phyloP scores from a whole-genome alignment of 805 yeast genomes.

The Komagataella pseudopastoris region DNA sequence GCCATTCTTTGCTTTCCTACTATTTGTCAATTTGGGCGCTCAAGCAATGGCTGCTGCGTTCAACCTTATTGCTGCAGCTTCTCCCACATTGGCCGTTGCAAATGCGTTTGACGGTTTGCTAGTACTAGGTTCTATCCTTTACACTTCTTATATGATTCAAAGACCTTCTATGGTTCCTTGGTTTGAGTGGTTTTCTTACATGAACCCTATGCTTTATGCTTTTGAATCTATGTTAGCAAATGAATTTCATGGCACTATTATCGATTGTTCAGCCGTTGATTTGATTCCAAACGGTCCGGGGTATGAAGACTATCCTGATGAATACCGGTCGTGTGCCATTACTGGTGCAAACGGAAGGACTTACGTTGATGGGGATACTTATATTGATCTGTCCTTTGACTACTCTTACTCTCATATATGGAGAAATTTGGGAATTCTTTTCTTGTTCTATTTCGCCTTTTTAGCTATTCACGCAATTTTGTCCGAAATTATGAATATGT shows the following conservation, averaged over 20 bases:
- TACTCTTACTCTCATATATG: conserved; percentile 29
- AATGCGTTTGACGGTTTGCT: conserved; percentile 45
- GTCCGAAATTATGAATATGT: conserved; percentile 18
- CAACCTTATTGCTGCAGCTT: conserved; percentile 35
- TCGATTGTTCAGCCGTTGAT: conserved; percentile 30
- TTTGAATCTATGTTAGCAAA: conserved; percentile 53
- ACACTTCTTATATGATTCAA: conserved; percentile 58
- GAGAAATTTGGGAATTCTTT: conserved; percentile 21
- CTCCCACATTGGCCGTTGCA: conserved; percentile 39
- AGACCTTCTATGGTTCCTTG: conserved; percentile 50
- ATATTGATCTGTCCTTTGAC: conserved; percentile 28
- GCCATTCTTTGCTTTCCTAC: conserved; percentile 35
- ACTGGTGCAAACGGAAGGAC: conserved; percentile 40
- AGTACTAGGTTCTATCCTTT: conserved; percentile 35
- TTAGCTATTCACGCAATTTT: conserved; percentile 10
- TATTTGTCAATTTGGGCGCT: conserved; percentile 30
- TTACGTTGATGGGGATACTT: conserved; percentile 46
- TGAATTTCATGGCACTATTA: conserved; percentile 46
- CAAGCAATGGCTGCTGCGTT: conserved; percentile 38
- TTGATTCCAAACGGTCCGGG: conserved; percentile 48
- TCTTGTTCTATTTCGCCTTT: conserved; percentile 12
- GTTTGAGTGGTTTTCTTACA: conserved; percentile 54
- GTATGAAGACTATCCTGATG: conserved; percentile 24
- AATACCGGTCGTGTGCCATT: conserved; percentile 39
- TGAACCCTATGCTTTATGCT: conserved; percentile 43